Evolutionary conservation across 441 rosid genomes (phyloP).

Genomic region (Breynia disticha): DNA sequence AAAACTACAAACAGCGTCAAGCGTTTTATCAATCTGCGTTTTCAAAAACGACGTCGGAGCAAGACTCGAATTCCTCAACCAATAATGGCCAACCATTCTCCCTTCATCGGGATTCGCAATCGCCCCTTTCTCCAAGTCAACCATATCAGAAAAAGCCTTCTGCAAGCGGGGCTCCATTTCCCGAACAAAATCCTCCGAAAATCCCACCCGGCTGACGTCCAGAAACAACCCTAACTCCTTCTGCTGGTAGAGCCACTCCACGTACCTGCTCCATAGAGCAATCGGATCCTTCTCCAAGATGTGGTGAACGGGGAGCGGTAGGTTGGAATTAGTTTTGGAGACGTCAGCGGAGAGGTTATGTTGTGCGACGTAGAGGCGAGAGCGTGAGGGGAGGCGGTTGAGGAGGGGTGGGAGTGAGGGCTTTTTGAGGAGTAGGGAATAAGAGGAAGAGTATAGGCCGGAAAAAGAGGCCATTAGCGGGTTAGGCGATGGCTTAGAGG

Average conservation of each 20-base stretch:
- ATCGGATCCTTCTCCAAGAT: slow-evolving; percentile 55
- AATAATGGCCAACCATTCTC: slow-evolving; percentile 97
- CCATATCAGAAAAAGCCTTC: slow-evolving; percentile 69
- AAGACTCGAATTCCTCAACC: slow-evolving; percentile 68
- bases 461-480: slow-evolving; percentile 58
- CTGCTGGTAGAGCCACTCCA: slow-evolving; percentile 88
- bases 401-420: too few relatives aligned
- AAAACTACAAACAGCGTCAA: slow-evolving; percentile 52
- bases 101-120: slow-evolving; percentile 98
- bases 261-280: slow-evolving; percentile 69
- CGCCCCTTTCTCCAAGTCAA: slow-evolving; percentile 77
- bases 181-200: slow-evolving; percentile 57
- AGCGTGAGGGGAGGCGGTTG: too few relatives aligned
- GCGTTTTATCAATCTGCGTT: slow-evolving; percentile 59
- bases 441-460: slow-evolving; percentile 45
- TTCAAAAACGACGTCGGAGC: slow-evolving; percentile 51
- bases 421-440: slow-evolving; percentile 32
- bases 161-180: slow-evolving; percentile 73
- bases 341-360: slow-evolving; percentile 45
- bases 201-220: slow-evolving; percentile 82
- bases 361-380: slow-evolving; percentile 29
- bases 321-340: slow-evolving; percentile 21
- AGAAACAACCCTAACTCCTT: slow-evolving; percentile 78
- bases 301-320: slow-evolving; percentile 20
- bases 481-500: neutral